A percentile compares a stretch with the other conserved stretches of the same genome.
phyloP scores from a whole-genome alignment of 768 basidiomycete genomes.

The Hemileccinum impolitum region DNA sequence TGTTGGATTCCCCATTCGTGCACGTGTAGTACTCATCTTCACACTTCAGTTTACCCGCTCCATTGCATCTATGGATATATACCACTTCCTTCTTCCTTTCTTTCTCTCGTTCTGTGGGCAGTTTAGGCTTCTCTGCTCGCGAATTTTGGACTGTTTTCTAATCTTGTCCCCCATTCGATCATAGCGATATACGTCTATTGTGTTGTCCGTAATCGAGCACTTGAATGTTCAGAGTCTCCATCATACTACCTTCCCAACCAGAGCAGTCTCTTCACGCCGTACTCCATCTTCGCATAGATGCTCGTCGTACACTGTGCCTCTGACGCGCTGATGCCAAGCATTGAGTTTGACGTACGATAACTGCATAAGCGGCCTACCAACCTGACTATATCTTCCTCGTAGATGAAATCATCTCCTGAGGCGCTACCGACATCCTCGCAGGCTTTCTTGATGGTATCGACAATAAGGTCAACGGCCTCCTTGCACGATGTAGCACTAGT shows the following conservation, averaged over 20 bases:
- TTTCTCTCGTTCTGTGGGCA: slow-evolving; percentile 17
- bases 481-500: slow-evolving; percentile 63
- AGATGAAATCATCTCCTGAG: slow-evolving; percentile 46
- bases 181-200: slow-evolving; percentile 16
- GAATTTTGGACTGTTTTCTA: slow-evolving; percentile 6
- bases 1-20: slow-evolving; percentile 15
- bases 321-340: slow-evolving; percentile 48
- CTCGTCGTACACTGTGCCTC: slow-evolving; percentile 86
- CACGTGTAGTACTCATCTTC: slow-evolving; percentile 18
- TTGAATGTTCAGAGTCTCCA: not conserved
- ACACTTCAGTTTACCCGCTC: slow-evolving; percentile 12
- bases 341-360: not conserved
- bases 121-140: slow-evolving; percentile 2
- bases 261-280: slow-evolving; percentile 84
- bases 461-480: slow-evolving; percentile 74
- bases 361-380: slow-evolving; percentile 28
- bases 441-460: slow-evolving; percentile 63
- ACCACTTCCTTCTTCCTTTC: not conserved
- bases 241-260: slow-evolving; percentile 70
- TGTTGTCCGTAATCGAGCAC: slow-evolving; percentile 9
- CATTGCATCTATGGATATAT: slow-evolving; percentile 1
- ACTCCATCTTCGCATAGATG: slow-evolving; percentile 89
- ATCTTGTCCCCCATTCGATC: slow-evolving; percentile 3
- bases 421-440: slow-evolving; percentile 59
- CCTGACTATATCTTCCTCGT: slow-evolving; percentile 77